Base-by-base conservation (phyloP, 2,329 filamentous ascomycete genomes). In the Monosporascus sp. region DNA sequence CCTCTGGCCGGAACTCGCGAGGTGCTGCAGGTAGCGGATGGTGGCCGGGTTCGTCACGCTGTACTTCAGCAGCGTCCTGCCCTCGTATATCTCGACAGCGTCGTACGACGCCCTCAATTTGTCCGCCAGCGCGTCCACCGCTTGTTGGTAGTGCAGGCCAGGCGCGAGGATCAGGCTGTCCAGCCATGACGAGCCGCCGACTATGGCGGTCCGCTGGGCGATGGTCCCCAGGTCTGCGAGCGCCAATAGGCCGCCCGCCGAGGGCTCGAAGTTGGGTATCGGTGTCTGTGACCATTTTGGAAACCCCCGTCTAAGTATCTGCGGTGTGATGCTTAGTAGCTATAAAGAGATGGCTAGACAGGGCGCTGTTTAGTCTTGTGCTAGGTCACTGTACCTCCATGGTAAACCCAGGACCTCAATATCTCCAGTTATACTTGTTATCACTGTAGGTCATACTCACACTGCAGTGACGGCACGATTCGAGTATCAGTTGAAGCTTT, bases 61-160 rank as follows among this genome's bases (percentile, higher is more conserved):
- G 40, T 74, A 72, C 15, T 53, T 64, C 5, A 66, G 62, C 8
- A 63, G 63, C 9, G 63, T 64, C 41, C 60, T 61, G 45, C 68
- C 68, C 37, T 63, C 62, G 28, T 60, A 55, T 38, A 63, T 58
- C 60, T 74, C 71, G 45, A 71, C 54, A 63, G 75, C 54, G 65
- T 74, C 68, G 72, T 63, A 74, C 5, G 72, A 72, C 4, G 69
- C 70, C 15, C 70, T 65, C 51, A 68, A 69, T 52, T 77, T 73
- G 3, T 72, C 67, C 54, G 72, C 72, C 17, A 85, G 67, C 1
- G 74, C 72, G 14, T 80, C 73, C 9, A 80, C 81, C 4, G 76
- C 73, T 59, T 85, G 80, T 59, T 86, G 81, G 58, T 78, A 79
- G 65, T 86, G 84, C 49, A 86, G 63, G 0, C 84, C 83, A 0